Evolutionary conservation across 2,329 filamentous ascomycete genomes (phyloP), one percentile per base, ranked within the genome.

Genomic region (Diaporthe citriasiana): DNA sequence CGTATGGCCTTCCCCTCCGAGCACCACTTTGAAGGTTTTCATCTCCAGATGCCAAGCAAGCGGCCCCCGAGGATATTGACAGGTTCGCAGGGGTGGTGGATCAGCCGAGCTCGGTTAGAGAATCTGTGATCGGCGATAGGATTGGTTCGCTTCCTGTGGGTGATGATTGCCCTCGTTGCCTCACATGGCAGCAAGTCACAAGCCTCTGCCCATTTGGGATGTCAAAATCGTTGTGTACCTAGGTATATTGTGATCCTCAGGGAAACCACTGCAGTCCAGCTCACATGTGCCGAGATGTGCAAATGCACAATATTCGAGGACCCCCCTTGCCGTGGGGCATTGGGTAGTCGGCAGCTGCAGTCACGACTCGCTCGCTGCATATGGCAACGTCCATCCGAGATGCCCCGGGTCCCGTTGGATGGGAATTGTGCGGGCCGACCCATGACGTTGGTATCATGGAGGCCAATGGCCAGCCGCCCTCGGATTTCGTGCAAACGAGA

Each of bases 341-440:
- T 22, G 47, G 33, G 45, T n/a, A 66, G 30, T 15, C 22, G 47
- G n/a, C 33, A 25, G 45, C 30, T 51, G 60, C 45, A 19, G 30
- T 1, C 60, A 68, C 63, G 63, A 68, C 63, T 68, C 63, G 63
- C 47, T 68, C 63, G 10, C 63, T 53, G 47, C 63, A 68, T 68
- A 40, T 53, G 47, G 33, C 33, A 68, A 53, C 45, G 30, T 15
- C 13, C 45, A 68, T 53, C 63, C 63, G 63, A 68, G 63, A 53
- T 68, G 63, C 47, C 63, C 63, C 47, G 63, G 63, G 63, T 40
- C 33, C 63, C 63, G 33, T 53, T 40, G 63, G 4, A 68, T 68
- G 63, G 47, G 63, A 68, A 33, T 53, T 68, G 33, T 38, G 63
- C 63, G 63, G 63, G 63, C 63, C 63, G 63, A 68, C 47, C 63